Evolutionary conservation across 176 grass and related monocot species (phyloP), one percentile per base, ranked within the genome.

Genomic region (Melocanna baccifera): DNA sequence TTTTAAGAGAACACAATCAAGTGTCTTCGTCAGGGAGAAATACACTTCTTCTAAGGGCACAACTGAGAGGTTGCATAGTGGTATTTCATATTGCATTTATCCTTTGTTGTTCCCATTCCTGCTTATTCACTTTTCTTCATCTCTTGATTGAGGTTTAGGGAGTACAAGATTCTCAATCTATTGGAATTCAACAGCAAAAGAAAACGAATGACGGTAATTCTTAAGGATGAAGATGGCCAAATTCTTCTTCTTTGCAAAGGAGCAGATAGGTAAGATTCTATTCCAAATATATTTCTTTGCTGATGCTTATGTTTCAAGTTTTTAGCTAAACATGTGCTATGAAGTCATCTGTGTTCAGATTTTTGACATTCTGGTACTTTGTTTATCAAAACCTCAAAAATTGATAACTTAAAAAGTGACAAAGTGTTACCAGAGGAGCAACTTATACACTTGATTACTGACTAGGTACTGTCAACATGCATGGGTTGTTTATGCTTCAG

Each of bases 161-260:
- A 96, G 84, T 99, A 96, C 87, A 99, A 96, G 83, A 88, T 99
- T 92, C 91, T 96, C 78, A 99, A 96, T 96, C 69, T 99, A 12
- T 92, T 99, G 91, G 96, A 99, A 85, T 99, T 96, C 76, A 99
- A 91, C 81, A 99, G 93, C 89, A 94, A 99, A 94, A 94, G 96
- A 85, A 99, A 99, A 89, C 91, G 96, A 84, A 99, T 96, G 96
- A 88, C 93, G 7, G 96, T 96, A 69, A 92, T 99, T 89, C 70
- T 99, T 81, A 92, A 83, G 79, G 93, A 99, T 62, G 90, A 99
- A 87, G 91, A 83, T 86, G 93, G 88, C 75, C 83, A 94, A 73
- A 96, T 94, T 87, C 73, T 94, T 85, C 93, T 99, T 83, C 83
- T 99, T 37, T 99, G 96, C 91, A 99, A 99, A 91, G 96, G 96